These are phyloP conservation scores for Exserohilum turcica DNA, from an alignment of 2,329 filamentous ascomycete species.

Conservation along the genomic window DNA sequence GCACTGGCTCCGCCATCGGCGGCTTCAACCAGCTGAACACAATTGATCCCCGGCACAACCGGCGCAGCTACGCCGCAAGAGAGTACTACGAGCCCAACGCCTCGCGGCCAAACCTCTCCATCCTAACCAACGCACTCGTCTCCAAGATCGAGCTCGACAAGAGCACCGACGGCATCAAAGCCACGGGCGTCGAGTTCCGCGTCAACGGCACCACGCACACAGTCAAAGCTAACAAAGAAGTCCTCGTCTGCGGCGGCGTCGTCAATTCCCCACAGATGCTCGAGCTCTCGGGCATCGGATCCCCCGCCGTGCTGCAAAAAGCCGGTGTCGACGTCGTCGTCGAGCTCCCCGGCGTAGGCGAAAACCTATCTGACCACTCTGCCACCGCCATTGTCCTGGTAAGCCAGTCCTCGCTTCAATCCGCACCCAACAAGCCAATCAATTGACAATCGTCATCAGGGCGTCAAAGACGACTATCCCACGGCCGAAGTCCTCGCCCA, in stretches of 20 bases:
- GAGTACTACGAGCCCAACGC: slow-evolving; percentile 46
- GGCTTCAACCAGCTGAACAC: slow-evolving; percentile 40
- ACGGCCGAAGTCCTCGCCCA: slow-evolving; percentile 32
- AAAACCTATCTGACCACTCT: slow-evolving; percentile 46
- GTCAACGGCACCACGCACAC: slow-evolving; percentile 41
- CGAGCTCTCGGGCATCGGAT: slow-evolving; percentile 42
- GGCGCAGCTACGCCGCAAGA: slow-evolving; percentile 44
- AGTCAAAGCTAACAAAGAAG: slow-evolving; percentile 37
- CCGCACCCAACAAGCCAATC: no score
- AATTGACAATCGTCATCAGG: slow-evolving; percentile 9
- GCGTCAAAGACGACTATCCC: slow-evolving; percentile 35
- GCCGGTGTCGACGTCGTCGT: slow-evolving; percentile 37
- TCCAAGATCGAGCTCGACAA: slow-evolving; percentile 54
- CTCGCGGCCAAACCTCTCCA: slow-evolving; percentile 52
- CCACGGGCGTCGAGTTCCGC: slow-evolving; percentile 45
- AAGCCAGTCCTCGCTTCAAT: background rate
- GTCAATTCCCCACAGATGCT: slow-evolving; percentile 41
- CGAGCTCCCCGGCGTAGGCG: slow-evolving; percentile 39
- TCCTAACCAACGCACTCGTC: slow-evolving; percentile 56
- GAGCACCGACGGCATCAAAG: slow-evolving; percentile 49
- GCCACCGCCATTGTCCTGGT: slow-evolving; percentile 27
- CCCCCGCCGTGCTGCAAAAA: slow-evolving; percentile 29
- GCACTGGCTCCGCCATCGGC: slow-evolving; percentile 36
- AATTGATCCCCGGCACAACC: slow-evolving; percentile 31
- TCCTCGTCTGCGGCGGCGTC: slow-evolving; percentile 36